A percentile compares a stretch with the other conserved stretches of the same genome.
Conservation (phyloP, 164 flowering plant genomes). For the Vitis amurensis region DNA sequence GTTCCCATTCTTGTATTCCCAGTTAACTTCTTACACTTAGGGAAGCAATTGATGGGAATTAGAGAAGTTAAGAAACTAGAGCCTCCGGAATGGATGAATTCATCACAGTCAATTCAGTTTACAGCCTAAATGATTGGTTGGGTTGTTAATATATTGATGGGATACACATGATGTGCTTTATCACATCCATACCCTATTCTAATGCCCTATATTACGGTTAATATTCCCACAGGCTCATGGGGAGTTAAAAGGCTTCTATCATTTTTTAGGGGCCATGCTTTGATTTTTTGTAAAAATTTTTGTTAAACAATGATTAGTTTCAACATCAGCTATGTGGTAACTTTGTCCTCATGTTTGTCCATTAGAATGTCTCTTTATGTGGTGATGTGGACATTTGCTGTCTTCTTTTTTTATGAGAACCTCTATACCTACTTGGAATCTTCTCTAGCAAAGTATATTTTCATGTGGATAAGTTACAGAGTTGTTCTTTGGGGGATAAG, state of each 20-base stretch:
- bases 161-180: background rate
- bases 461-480: conserved; percentile 5
- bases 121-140: background rate
- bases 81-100: too few relatives aligned
- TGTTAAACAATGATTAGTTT: conserved; percentile 8
- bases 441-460: background rate
- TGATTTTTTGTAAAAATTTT: background rate
- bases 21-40: background rate
- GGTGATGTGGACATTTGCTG: conserved; percentile 5
- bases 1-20: background rate
- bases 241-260: background rate
- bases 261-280: conserved; percentile 4
- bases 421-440: background rate
- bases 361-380: conserved; percentile 10
- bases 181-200: background rate
- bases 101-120: background rate
- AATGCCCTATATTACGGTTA: background rate
- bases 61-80: too few relatives aligned
- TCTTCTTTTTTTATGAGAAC: conserved; percentile 5
- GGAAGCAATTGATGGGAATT: background rate
- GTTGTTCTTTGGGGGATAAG: conserved; percentile 1
- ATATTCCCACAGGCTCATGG: background rate
- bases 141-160: too few relatives aligned
- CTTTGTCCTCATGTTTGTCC: conserved; percentile 13
- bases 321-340: background rate